Evolutionary conservation across 2,329 filamentous ascomycete species (phyloP), one percentile per base, ranked within the genome.

Genomic region (Diaporthe citriasiana): DNA sequence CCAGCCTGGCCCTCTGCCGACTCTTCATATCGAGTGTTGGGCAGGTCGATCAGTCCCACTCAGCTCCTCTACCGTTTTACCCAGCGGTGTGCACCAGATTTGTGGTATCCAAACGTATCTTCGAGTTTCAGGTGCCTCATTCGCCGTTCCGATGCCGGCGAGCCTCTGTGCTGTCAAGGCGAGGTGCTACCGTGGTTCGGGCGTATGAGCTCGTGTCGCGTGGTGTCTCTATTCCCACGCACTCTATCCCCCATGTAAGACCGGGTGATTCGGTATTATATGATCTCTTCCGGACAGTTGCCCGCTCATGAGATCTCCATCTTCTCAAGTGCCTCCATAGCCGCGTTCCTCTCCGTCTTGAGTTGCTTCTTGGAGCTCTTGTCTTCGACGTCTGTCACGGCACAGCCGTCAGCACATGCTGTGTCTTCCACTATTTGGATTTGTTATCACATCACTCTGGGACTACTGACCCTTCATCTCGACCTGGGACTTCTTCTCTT

Each of bases 401-500:
- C 5, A 13, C 7, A 19, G 5, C n/a, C 19, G 70, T 71, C 35
- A 71, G 56, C 40, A 63, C n/a, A 51, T 19, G 30, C 33, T 10
- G n/a, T n/a, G 7, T 65, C 2, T 4, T 5, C 4, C n/a, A 19
- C 57, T 30, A 10, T 5, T 4, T 3, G 2, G 4, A 1, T 22
- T 35, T 33, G 33, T 27, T 4, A n/a, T 10, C 38, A 33, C 27
- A 33, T 3, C 2, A n/a, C 25, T 17, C 50, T 1, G n/a, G 45
- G 50, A 12, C 27, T 17, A 72, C 74, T n/a, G 4, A 74, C 74
- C 74, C 70, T 76, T 55, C 74, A 70, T 72, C 47, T 74, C 74
- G 0, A 56, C 57, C 74, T 76, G 69, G 40, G 53, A 38, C 30
- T 71, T 53, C 63, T 33, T 50, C 40, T 70, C 88, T 53, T 85